phyloP scores from a whole-genome alignment of 192 early-diverging fungal genomes.

The Coemansia sp. region DNA sequence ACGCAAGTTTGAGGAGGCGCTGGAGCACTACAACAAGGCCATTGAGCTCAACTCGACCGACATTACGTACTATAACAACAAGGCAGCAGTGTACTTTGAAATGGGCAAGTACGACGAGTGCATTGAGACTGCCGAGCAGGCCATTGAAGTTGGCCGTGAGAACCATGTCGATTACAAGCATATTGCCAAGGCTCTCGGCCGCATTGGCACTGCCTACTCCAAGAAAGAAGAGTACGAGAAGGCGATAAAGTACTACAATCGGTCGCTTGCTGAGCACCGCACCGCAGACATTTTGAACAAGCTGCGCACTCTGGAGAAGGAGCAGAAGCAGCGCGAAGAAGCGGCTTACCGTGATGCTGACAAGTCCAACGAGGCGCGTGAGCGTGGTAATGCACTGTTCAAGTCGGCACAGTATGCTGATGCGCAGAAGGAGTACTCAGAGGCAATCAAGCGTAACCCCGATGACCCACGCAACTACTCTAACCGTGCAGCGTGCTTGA shows the following conservation, averaged over 20 bases:
- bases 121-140: slow-evolving; percentile 88
- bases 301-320: slow-evolving; percentile 83
- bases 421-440: slow-evolving; percentile 89
- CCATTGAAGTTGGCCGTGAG: slow-evolving; percentile 89
- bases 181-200: slow-evolving; percentile 89
- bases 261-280: slow-evolving; percentile 94
- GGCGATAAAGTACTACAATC: slow-evolving; percentile 89
- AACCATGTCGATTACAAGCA: slow-evolving; percentile 90
- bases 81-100: slow-evolving; percentile 94
- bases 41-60: slow-evolving; percentile 88
- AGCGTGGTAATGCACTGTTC: slow-evolving; percentile 90
- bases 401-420: slow-evolving; percentile 83
- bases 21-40: slow-evolving; percentile 87
- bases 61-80: slow-evolving; percentile 93
- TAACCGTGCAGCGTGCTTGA: slow-evolving; percentile 95
- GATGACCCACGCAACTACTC: slow-evolving; percentile 86
- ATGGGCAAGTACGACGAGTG: slow-evolving; percentile 88
- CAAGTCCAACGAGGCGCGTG: slow-evolving; percentile 86
- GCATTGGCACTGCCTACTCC: slow-evolving; percentile 85
- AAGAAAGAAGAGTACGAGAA: slow-evolving; percentile 76
- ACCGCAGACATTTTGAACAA: slow-evolving; percentile 87
- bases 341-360: slow-evolving; percentile 80
- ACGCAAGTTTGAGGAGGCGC: slow-evolving; percentile 82
- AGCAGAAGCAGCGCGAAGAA: slow-evolving; percentile 74
- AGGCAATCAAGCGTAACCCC: slow-evolving; percentile 96